Conservation (phyloP, 345 rosid genomes). For the Syzygium grande region DNA sequence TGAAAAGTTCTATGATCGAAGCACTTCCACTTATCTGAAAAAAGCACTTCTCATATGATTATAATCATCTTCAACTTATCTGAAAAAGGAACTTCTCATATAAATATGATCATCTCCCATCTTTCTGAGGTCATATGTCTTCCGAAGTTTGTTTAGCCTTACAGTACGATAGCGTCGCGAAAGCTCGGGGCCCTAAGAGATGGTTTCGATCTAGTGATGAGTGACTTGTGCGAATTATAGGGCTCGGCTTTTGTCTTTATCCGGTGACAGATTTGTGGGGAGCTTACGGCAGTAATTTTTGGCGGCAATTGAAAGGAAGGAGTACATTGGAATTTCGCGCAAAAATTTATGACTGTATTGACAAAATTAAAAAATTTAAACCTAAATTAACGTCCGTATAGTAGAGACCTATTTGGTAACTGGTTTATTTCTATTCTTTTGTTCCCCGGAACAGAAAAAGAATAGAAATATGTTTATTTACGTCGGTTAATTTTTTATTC, state of each 20-base stretch:
- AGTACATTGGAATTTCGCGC: not conserved
- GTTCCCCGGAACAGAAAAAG: too few relatives aligned
- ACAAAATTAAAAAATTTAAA: too few relatives aligned
- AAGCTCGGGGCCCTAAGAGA: not conserved
- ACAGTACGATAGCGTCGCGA: not conserved
- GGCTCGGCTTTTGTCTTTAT: not conserved
- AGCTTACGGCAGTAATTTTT: not conserved
- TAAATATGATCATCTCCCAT: not conserved
- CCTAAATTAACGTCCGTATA: too few relatives aligned
- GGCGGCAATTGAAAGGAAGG: accelerated
- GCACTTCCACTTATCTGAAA: not conserved
- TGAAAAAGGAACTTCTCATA: not conserved
- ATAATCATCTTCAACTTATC: not conserved
- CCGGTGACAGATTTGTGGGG: not conserved
- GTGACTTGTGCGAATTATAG: not conserved
- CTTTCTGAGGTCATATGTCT: not conserved
- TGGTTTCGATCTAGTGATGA: not conserved
- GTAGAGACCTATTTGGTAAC: too few relatives aligned
- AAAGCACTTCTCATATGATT: not conserved
- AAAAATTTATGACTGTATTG: not conserved
- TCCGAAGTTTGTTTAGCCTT: not conserved
- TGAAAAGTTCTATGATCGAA: not conserved
- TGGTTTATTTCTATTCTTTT: too few relatives aligned
- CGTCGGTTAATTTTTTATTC: too few relatives aligned
- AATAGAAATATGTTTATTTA: too few relatives aligned